Evolutionary conservation across 2,329 filamentous ascomycete genomes (phyloP).

Genomic region (Didymosphaeria variabile): DNA sequence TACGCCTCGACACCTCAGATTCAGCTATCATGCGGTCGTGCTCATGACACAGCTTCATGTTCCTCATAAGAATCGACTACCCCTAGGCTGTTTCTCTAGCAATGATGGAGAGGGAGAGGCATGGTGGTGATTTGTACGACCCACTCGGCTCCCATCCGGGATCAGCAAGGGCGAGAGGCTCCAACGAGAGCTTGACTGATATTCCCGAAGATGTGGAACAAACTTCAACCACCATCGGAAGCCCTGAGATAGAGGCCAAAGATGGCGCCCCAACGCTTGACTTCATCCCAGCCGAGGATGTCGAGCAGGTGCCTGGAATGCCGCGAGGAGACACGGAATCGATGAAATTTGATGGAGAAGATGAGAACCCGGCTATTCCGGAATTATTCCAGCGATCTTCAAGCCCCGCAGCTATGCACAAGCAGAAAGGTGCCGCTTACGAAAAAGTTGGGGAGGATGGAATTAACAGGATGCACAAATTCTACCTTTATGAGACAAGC

Average conservation of each 20-base stretch:
- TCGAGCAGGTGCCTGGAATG: constrained; percentile 42
- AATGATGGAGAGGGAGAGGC: constrained; percentile 34
- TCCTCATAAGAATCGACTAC: not conserved
- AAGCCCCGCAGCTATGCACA: constrained; percentile 51
- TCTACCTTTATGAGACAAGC: constrained; percentile 95
- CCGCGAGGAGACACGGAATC: constrained; percentile 41
- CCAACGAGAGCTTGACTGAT: constrained; percentile 38
- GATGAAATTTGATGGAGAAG: constrained; percentile 51
- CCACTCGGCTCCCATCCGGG: constrained; percentile 32
- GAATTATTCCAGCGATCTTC: constrained; percentile 50
- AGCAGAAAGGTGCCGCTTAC: constrained; percentile 50
- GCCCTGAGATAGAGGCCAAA: constrained; percentile 33
- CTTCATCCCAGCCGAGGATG: constrained; percentile 43
- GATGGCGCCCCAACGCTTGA: constrained; percentile 36
- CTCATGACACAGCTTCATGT: constrained; percentile 6
- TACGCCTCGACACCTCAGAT: not conserved
- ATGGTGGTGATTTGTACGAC: constrained; percentile 30
- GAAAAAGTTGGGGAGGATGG: constrained; percentile 55
- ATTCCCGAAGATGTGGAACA: constrained; percentile 38
- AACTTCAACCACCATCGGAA: constrained; percentile 36
- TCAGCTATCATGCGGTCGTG: constrained; percentile 4
- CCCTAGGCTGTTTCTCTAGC: not conserved
- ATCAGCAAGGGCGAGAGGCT: constrained; percentile 32
- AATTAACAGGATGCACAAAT: constrained; percentile 81
- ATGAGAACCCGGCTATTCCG: constrained; percentile 51